phyloP scores from a whole-genome alignment of 306 rosid species.

The Inga leiocalycina region DNA sequence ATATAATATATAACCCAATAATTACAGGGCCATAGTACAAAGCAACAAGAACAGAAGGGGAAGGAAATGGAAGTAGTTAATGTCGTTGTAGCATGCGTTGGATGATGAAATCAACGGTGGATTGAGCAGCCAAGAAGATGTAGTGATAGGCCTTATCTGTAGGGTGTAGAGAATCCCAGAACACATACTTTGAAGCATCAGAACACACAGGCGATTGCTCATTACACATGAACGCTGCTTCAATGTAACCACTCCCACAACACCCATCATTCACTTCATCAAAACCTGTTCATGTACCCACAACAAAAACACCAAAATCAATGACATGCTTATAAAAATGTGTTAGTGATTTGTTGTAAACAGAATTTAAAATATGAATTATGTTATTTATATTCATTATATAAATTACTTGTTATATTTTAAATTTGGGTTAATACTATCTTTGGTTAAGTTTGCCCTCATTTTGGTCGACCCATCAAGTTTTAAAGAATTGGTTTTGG shows the following conservation, averaged over 20 bases:
- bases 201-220: slow-evolving; percentile 43
- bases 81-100: slow-evolving; percentile 14
- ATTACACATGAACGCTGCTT: slow-evolving; percentile 59
- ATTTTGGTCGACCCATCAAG: too few species aligned
- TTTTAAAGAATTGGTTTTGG: too few species aligned
- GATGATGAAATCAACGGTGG: slow-evolving; percentile 46
- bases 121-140: slow-evolving; percentile 36
- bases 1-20: neutral
- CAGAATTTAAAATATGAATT: neutral
- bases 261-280: slow-evolving; percentile 56
- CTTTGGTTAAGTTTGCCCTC: too few species aligned
- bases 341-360: neutral
- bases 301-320: neutral
- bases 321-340: neutral
- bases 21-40: neutral
- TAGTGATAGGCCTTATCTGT: slow-evolving; percentile 54
- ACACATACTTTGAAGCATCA: slow-evolving; percentile 60
- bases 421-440: too few species aligned
- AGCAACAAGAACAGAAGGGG: slow-evolving; percentile 1
- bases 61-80: slow-evolving; percentile 16
- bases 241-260: slow-evolving; percentile 72
- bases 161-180: slow-evolving; percentile 85
- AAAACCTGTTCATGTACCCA: slow-evolving; percentile 44
- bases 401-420: neutral
- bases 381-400: neutral